A percentile compares a stretch with the other conserved stretches of the same genome.
Evolutionary conservation across 2,329 filamentous ascomycete species (phyloP).

Genomic region (Monilinia fructicola): DNA sequence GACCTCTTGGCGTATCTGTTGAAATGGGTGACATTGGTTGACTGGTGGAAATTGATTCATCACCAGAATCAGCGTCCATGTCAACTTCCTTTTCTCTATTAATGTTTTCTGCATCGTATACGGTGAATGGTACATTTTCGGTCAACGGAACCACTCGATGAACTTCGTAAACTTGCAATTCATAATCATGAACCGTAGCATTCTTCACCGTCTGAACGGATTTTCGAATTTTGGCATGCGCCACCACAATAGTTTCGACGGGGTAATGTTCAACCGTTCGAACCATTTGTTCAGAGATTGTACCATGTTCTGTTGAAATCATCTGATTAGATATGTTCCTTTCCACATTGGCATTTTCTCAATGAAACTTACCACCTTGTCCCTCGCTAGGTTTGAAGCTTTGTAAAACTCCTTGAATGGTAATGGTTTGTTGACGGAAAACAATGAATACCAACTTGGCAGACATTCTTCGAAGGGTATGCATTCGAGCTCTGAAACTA

Average conservation of each 20-base stretch:
- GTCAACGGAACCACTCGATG: slow-evolving; percentile 61
- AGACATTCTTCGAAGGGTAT: slow-evolving; percentile 79
- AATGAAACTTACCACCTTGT: slow-evolving; percentile 29
- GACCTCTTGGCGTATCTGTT: slow-evolving; percentile 17
- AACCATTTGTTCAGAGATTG: slow-evolving; percentile 70
- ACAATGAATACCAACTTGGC: slow-evolving; percentile 81
- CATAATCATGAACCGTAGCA: slow-evolving; percentile 72
- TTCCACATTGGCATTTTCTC: not conserved
- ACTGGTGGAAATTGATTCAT: slow-evolving; percentile 14
- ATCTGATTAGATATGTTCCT: not conserved
- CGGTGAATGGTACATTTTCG: slow-evolving; percentile 65
- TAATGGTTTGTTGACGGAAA: slow-evolving; percentile 79
- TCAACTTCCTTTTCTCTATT: slow-evolving; percentile 55
- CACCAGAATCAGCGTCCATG: slow-evolving; percentile 49
- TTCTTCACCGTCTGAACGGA: slow-evolving; percentile 74
- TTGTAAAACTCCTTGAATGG: slow-evolving; percentile 77
- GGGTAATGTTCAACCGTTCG: slow-evolving; percentile 84
- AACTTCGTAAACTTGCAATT: slow-evolving; percentile 68
- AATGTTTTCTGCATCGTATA: slow-evolving; percentile 66
- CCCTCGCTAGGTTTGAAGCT: slow-evolving; percentile 32
- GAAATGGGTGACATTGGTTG: slow-evolving; percentile 18
- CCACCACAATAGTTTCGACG: slow-evolving; percentile 73
- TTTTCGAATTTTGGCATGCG: slow-evolving; percentile 70
- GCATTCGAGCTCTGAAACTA: slow-evolving; percentile 67
- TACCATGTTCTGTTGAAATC: slow-evolving; percentile 19